Conservation (phyloP, 331 rosid species). For the Telfairia occidentalis region DNA sequence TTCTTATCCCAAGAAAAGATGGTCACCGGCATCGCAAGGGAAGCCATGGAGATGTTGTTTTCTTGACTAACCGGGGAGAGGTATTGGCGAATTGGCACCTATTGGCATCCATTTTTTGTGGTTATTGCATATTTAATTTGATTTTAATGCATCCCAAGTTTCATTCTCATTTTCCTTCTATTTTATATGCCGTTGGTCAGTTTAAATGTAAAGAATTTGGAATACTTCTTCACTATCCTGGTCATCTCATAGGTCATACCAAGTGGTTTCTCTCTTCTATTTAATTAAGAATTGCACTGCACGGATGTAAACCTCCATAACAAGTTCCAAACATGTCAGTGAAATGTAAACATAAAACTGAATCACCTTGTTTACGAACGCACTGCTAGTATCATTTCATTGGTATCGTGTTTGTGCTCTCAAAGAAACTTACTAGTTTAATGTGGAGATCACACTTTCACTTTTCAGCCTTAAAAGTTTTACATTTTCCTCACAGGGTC, state of each 20-base stretch:
- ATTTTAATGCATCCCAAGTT: slow-evolving; percentile 3
- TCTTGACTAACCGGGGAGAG: slow-evolving; percentile 99
- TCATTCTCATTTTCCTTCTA: slow-evolving; percentile 1
- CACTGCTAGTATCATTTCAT: background rate
- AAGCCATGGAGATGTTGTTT: slow-evolving; percentile 93
- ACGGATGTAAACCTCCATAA: background rate
- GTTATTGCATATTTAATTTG: slow-evolving; percentile 7
- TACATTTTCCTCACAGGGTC: background rate
- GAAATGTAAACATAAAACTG: background rate
- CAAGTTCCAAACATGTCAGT: background rate
- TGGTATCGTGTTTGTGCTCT: background rate
- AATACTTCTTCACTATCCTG: background rate
- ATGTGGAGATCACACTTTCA: background rate
- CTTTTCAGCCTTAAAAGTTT: background rate
- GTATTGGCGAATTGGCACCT: slow-evolving; percentile 21
- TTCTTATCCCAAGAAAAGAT: slow-evolving; percentile 75
- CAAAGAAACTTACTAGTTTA: background rate
- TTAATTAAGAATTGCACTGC: background rate
- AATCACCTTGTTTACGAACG: background rate
- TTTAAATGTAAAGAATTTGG: background rate
- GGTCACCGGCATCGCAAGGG: slow-evolving; percentile 95
- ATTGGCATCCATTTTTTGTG: background rate
- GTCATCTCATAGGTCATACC: background rate
- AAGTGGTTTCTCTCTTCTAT: background rate
- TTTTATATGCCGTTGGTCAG: background rate